These are phyloP conservation scores for Fomes fomentarius DNA, from an alignment of 1,284 basidiomycete species.

Conservation along the genomic window DNA sequence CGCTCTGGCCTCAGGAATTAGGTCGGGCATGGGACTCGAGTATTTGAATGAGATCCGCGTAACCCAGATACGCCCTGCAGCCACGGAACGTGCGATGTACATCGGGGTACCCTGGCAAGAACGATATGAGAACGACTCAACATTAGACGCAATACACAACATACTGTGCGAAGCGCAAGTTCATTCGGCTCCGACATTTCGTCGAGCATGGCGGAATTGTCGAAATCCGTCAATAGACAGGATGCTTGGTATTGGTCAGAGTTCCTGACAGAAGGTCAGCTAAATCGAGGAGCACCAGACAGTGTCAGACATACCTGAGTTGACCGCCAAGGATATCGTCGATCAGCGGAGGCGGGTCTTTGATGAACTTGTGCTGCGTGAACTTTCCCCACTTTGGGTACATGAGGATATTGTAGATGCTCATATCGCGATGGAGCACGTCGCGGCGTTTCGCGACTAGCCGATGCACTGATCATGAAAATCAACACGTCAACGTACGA, in stretches of 20 bases:
- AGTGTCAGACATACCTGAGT: too few relatives aligned
- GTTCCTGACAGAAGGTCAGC: neutral
- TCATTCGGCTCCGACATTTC: neutral
- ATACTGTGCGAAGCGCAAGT: neutral
- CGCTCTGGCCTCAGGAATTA: too few relatives aligned
- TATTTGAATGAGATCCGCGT: too few relatives aligned
- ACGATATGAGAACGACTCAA: neutral
- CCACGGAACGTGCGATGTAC: too few relatives aligned
- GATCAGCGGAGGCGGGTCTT: neutral
- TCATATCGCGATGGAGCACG: constrained; percentile 15
- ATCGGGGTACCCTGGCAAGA: too few relatives aligned
- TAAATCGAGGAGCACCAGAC: too few relatives aligned
- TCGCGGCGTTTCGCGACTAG: neutral
- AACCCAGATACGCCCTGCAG: too few relatives aligned
- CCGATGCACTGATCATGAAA: constrained; percentile 14
- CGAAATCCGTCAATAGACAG: neutral
- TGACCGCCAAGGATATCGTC: neutral
- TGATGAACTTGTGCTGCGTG: neutral
- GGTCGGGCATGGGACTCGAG: too few relatives aligned
- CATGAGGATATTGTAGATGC: constrained; percentile 9
- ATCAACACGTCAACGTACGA: too few relatives aligned
- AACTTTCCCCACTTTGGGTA: constrained; percentile 4
- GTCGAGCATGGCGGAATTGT: neutral
- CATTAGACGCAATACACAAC: too few relatives aligned
- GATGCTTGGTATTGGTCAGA: too few relatives aligned